phyloP scores from a whole-genome alignment of 2,329 filamentous ascomycete species.

The Leptographium radiaticola region DNA sequence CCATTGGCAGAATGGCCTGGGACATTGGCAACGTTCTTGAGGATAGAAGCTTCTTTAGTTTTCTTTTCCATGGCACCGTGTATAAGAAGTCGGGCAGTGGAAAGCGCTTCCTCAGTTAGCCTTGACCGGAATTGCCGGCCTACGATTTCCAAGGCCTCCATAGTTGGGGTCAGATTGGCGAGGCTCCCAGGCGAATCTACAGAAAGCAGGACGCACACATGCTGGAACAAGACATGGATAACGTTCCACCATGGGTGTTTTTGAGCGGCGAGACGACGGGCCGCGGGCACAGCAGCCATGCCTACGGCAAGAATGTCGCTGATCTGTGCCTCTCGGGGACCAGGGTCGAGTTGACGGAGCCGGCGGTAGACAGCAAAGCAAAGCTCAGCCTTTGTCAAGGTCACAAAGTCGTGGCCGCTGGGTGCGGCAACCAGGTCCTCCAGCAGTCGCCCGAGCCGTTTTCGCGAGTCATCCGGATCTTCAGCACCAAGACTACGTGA shows the following conservation, averaged over 20 bases:
- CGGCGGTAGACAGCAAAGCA: background rate
- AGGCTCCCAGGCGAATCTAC: background rate
- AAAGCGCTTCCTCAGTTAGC: background rate
- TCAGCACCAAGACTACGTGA: background rate
- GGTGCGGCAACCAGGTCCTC: background rate
- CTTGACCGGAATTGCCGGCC: background rate
- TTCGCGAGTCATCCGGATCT: background rate
- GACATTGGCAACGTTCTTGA: background rate
- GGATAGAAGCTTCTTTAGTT: background rate
- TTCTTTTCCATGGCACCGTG: background rate
- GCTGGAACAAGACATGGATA: background rate
- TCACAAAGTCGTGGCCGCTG: background rate
- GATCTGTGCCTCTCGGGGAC: background rate
- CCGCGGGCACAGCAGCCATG: background rate
- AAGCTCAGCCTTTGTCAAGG: background rate
- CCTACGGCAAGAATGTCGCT: background rate
- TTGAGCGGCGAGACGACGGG: background rate
- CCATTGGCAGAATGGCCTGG: no score
- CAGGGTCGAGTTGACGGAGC: background rate
- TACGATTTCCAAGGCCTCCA: background rate
- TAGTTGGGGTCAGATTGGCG: background rate
- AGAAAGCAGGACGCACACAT: background rate
- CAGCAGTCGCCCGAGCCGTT: background rate
- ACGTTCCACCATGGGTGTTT: background rate
- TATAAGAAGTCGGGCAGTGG: background rate